These are phyloP conservation scores for Neopestalotiopsis sp. DNA, from an alignment of 2,329 filamentous ascomycete genomes.

Conservation along the genomic window DNA sequence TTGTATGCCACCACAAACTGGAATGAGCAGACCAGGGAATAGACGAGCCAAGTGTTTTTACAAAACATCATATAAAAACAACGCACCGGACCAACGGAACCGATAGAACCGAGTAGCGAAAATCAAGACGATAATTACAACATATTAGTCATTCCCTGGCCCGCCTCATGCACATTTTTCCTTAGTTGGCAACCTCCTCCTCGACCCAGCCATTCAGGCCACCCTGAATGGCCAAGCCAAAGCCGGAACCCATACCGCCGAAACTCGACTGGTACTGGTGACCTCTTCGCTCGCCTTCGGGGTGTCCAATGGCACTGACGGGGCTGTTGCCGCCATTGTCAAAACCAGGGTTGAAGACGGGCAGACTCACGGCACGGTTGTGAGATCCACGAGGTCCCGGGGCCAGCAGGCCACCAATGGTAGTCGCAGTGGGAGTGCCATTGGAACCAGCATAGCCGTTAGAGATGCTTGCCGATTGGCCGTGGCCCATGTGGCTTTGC, in stretches of 20 bases:
- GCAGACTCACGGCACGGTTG: slow-evolving; percentile 88
- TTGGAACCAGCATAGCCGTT: slow-evolving; percentile 65
- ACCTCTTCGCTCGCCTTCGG: slow-evolving; percentile 63
- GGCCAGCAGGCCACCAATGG: slow-evolving; percentile 78
- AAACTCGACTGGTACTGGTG: slow-evolving; percentile 72
- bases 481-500: slow-evolving; percentile 67
- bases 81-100: slow-evolving; percentile 30
- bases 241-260: slow-evolving; percentile 63
- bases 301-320: slow-evolving; percentile 51
- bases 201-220: slow-evolving; percentile 72
- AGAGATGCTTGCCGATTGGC: slow-evolving; percentile 69
- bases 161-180: slow-evolving; percentile 21
- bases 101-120: slow-evolving; percentile 33
- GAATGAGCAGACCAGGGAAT: slow-evolving; percentile 32
- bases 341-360: slow-evolving; percentile 69
- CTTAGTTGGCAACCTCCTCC: slow-evolving; percentile 67
- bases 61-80: slow-evolving; percentile 38
- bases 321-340: slow-evolving; percentile 64
- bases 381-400: slow-evolving; percentile 68
- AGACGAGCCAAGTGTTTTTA: slow-evolving; percentile 39
- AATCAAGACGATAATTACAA: slow-evolving; percentile 47
- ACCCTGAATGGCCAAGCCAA: slow-evolving; percentile 67
- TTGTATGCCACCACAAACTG: slow-evolving; percentile 1
- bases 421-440: slow-evolving; percentile 64
- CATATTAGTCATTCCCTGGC: slow-evolving; percentile 43